These are phyloP conservation scores for Torrubiellomyces zombiae DNA, from an alignment of 2,329 filamentous ascomycete genomes.

Conservation along the genomic window DNA sequence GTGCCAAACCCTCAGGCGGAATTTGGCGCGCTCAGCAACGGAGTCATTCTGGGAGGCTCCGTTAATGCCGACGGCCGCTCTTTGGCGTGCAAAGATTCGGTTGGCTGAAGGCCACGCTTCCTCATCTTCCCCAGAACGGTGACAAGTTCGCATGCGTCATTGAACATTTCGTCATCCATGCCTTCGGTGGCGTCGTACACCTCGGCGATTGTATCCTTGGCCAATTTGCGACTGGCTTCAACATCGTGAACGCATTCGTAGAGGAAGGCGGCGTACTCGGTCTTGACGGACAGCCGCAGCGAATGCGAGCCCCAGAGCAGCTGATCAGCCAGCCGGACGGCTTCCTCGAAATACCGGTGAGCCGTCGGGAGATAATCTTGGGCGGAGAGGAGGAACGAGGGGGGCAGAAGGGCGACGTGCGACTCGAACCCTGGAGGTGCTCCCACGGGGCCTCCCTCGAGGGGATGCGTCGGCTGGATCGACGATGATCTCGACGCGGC, in stretches of 20 bases:
- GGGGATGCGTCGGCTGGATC: slow-evolving; percentile 28
- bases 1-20: too few relatives aligned
- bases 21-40: slow-evolving; percentile 26
- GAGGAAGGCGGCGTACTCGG: slow-evolving; percentile 83
- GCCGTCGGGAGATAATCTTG: slow-evolving; percentile 73
- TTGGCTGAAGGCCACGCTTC: slow-evolving; percentile 46
- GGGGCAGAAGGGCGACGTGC: slow-evolving; percentile 23
- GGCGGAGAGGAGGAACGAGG: slow-evolving; percentile 65
- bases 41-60: slow-evolving; percentile 7
- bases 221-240: slow-evolving; percentile 58
- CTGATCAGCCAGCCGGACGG: slow-evolving; percentile 54
- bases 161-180: slow-evolving; percentile 91
- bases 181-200: slow-evolving; percentile 84
- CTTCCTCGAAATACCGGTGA: slow-evolving; percentile 63
- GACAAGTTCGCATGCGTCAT: slow-evolving; percentile 78
- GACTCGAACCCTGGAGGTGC: slow-evolving; percentile 37
- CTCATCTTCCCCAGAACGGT: slow-evolving; percentile 77
- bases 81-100: slow-evolving; percentile 16
- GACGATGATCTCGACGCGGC: slow-evolving; percentile 23
- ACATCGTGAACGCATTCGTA: slow-evolving; percentile 84
- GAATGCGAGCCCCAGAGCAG: slow-evolving; percentile 80
- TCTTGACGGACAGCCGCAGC: slow-evolving; percentile 71
- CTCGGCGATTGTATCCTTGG: slow-evolving; percentile 69
- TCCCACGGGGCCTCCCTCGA: slow-evolving; percentile 43
- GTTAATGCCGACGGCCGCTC: slow-evolving; percentile 14